phyloP scores from a whole-genome alignment of 345 rosid genomes.

The Eucalyptus microcorys region DNA sequence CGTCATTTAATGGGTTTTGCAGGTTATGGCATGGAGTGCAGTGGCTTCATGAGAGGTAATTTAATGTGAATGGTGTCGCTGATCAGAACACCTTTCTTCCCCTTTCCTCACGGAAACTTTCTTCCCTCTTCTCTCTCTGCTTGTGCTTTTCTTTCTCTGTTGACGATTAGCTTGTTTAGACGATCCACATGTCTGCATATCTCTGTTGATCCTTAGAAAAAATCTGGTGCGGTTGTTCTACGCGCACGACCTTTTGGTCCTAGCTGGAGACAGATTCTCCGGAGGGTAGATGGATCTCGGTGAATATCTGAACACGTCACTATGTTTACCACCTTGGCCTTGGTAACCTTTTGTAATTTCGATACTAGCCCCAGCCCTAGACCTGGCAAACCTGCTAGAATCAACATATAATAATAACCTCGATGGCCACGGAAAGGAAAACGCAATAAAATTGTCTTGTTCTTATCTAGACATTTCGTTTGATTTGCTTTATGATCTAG shows the following conservation, averaged over 20 bases:
- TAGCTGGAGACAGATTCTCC: too few relatives aligned
- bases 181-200: background rate
- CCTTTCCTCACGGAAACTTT: background rate
- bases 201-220: background rate
- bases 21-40: slow-evolving; percentile 98
- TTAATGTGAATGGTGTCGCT: background rate
- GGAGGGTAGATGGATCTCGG: background rate
- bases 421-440: background rate
- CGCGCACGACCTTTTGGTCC: too few relatives aligned
- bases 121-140: background rate
- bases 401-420: background rate
- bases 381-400: background rate
- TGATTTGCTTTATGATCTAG: background rate
- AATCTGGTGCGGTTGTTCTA: background rate
- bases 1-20: slow-evolving; percentile 3
- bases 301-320: background rate
- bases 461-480: background rate
- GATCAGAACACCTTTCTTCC: background rate
- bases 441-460: background rate
- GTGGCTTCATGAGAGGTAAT: slow-evolving; percentile 92
- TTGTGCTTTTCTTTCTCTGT: background rate
- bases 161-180: background rate
- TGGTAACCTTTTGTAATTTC: background rate
- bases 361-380: background rate
- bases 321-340: background rate